A percentile compares a stretch with the other conserved stretches of the same genome.
These are phyloP conservation scores for Batkoa obscura DNA, from an alignment of 371 early-diverging fungal genomes.

Conservation along the genomic window DNA sequence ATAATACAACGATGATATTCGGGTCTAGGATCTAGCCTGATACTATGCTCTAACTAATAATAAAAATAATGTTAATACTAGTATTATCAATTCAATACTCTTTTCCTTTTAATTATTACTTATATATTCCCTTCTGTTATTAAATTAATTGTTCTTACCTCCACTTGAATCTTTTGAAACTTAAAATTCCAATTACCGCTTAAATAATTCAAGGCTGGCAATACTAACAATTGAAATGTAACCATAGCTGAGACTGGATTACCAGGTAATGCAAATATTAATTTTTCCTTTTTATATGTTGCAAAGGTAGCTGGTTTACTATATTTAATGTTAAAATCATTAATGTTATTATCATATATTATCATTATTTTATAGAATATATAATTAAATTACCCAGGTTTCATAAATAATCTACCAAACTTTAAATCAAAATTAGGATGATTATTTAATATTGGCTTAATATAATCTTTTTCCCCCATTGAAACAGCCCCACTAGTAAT, in stretches of 20 bases:
- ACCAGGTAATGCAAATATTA: slow-evolving; percentile 79
- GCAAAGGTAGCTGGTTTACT: slow-evolving; percentile 84
- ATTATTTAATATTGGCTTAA: slow-evolving; percentile 67
- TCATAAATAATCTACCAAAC: slow-evolving; percentile 82
- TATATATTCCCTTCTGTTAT: no score
- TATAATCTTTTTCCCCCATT: slow-evolving; percentile 84
- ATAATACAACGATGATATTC: slow-evolving; percentile 64
- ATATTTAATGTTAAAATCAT: no score
- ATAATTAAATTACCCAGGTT: slow-evolving; percentile 35
- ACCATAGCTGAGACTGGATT: slow-evolving; percentile 85
- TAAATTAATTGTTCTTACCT: slow-evolving; percentile 18
- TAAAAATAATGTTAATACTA: no score
- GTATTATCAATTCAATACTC: no score
- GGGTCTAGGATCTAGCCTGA: slow-evolving; percentile 57
- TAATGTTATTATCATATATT: no score
- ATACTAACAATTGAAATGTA: slow-evolving; percentile 69
- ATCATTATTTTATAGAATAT: no score
- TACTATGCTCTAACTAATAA: slow-evolving; percentile 10
- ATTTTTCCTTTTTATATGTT: slow-evolving; percentile 20
- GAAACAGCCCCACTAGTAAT: slow-evolving; percentile 86
- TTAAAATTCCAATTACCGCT: slow-evolving; percentile 27
- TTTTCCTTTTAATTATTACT: no score
- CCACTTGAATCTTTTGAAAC: slow-evolving; percentile 29
- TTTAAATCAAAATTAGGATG: slow-evolving; percentile 49
- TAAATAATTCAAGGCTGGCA: slow-evolving; percentile 62